Percentiles rank a stretch among this genome's conserved stretches.
Conservation (phyloP, 108 stramenopile genomes). For the Skeletonema menzelii region DNA sequence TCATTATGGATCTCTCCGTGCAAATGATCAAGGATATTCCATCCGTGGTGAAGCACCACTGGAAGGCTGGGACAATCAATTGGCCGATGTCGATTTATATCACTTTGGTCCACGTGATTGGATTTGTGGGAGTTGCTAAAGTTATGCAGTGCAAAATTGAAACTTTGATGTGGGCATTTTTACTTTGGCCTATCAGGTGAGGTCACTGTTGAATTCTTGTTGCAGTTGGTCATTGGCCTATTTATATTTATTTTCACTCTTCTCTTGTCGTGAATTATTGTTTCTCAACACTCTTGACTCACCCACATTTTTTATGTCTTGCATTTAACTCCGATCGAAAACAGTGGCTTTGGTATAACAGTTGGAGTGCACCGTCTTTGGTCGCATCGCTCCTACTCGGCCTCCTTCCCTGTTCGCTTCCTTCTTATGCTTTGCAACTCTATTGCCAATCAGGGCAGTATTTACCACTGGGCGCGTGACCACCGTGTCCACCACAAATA, state of each 20-base stretch:
- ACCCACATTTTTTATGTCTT: neutral
- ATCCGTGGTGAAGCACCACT: constrained; percentile 78
- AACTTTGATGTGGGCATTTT: constrained; percentile 93
- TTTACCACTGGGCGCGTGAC: constrained; percentile 98
- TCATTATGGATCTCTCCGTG: constrained; percentile 69
- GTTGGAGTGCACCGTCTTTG: constrained; percentile 97
- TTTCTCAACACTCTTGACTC: neutral
- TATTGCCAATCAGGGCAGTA: constrained; percentile 98
- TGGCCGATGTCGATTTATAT: constrained; percentile 99
- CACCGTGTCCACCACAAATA: constrained; percentile 99
- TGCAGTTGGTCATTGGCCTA: neutral
- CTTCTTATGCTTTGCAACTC: constrained; percentile 97
- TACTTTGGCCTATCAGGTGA: constrained; percentile 96
- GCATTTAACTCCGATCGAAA: neutral
- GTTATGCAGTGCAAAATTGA: constrained; percentile 65
- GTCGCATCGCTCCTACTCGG: constrained; percentile 97
- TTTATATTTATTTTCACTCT: neutral
- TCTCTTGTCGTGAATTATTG: neutral
- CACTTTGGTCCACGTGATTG: constrained; percentile 87
- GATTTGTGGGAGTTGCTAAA: constrained; percentile 72
- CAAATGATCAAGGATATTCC: constrained; percentile 83
- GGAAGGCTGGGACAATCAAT: constrained; percentile 91
- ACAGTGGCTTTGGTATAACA: constrained; percentile 96
- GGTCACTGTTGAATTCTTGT: constrained; percentile 2
- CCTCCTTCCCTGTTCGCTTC: constrained; percentile 76